Conservation (phyloP, 2,329 filamentous ascomycete genomes). For the Talaromyces piceae region DNA sequence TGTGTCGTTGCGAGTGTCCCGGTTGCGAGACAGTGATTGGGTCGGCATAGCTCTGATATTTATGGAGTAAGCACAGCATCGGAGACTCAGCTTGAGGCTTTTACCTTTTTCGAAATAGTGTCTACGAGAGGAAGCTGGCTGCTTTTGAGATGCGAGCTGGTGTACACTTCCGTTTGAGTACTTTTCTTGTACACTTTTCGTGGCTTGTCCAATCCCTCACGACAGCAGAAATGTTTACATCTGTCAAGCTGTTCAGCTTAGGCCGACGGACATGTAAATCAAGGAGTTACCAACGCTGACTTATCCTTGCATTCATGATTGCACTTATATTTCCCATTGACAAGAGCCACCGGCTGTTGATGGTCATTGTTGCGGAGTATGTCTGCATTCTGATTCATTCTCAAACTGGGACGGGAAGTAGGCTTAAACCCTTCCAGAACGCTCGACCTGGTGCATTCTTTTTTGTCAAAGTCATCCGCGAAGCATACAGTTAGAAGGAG, state of each 20-base stretch:
- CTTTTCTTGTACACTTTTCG: conserved; percentile 34
- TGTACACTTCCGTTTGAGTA: not conserved
- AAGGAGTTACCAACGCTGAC: conserved; percentile 25
- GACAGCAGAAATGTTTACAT: conserved; percentile 68
- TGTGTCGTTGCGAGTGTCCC: not conserved
- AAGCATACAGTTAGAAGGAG: not conserved
- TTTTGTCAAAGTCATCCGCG: conserved; percentile 1
- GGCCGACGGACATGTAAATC: conserved; percentile 6
- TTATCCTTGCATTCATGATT: conserved; percentile 63
- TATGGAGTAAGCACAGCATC: not conserved
- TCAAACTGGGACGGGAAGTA: too few species aligned
- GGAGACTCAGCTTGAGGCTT: not conserved
- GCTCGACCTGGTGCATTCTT: conserved; percentile 4
- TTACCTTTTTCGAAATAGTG: conserved; percentile 17
- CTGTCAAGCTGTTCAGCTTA: conserved; percentile 26
- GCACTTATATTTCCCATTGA: conserved; percentile 67
- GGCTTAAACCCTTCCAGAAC: not conserved
- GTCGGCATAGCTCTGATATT: conserved; percentile 5
- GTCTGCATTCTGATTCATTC: conserved; percentile 3
- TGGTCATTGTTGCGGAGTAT: conserved; percentile 6
- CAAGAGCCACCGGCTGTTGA: conserved; percentile 45
- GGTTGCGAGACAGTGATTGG: conserved; percentile 9
- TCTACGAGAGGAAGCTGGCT: conserved; percentile 24
- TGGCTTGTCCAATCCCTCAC: conserved; percentile 61
- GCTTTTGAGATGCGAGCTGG: conserved; percentile 22